phyloP scores from a whole-genome alignment of 1,139 yeast genomes.

The Sugiyamaella neomexicana region DNA sequence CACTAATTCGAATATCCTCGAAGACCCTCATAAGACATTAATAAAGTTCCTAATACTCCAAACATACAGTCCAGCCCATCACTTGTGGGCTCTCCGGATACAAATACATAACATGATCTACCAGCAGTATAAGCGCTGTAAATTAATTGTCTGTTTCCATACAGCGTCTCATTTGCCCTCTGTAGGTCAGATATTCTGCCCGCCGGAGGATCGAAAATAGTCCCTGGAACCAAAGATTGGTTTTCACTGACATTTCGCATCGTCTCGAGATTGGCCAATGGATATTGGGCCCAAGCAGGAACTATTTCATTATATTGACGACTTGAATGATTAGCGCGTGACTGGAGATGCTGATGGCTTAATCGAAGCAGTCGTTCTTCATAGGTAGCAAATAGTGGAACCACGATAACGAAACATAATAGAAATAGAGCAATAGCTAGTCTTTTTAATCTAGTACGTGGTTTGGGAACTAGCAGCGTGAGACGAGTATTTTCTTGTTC shows the following conservation, averaged over 20 bases:
- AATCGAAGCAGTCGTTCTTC: slow-evolving; percentile 5
- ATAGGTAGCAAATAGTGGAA: slow-evolving; percentile 7
- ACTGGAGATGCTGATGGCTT: background rate
- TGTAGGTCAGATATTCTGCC: slow-evolving; percentile 8
- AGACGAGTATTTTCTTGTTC: slow-evolving; percentile 3
- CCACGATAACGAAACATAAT: slow-evolving; percentile 5
- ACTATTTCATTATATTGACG: no score
- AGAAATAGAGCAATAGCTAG: background rate
- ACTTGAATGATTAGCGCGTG: background rate
- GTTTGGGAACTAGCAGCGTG: background rate
- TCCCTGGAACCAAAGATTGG: slow-evolving; percentile 14
- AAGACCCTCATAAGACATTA: slow-evolving; percentile 15
- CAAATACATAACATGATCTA: slow-evolving; percentile 13
- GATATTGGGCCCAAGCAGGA: slow-evolving; percentile 8
- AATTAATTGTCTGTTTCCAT: slow-evolving; percentile 9
- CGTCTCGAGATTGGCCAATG: background rate
- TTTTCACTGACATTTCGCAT: slow-evolving; percentile 8
- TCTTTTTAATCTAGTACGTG: background rate
- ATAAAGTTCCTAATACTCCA: slow-evolving; percentile 13
- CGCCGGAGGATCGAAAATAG: slow-evolving; percentile 10
- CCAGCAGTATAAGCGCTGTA: slow-evolving; percentile 15
- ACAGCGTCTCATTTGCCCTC: slow-evolving; percentile 10
- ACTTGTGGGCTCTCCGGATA: slow-evolving; percentile 12
- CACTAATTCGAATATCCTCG: slow-evolving; percentile 1
- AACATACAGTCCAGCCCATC: slow-evolving; percentile 16